phyloP scores from a whole-genome alignment of 805 yeast species.

The Lipomyces mesembrius region DNA sequence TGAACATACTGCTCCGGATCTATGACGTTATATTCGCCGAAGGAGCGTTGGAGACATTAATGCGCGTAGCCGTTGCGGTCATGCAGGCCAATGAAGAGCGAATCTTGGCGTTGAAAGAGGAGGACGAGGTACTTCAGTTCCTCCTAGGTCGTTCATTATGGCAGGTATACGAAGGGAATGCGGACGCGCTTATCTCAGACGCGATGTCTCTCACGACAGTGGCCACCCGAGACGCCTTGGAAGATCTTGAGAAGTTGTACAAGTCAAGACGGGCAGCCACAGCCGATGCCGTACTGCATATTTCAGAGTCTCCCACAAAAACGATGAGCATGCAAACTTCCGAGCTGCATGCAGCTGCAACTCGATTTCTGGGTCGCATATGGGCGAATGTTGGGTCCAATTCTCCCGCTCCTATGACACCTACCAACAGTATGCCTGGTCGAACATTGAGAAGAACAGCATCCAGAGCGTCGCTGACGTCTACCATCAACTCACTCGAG shows the following conservation, averaged over 20 bases:
- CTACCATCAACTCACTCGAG: slow-evolving; percentile 17
- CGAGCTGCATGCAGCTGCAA: slow-evolving; percentile 33
- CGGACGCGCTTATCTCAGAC: slow-evolving; percentile 47
- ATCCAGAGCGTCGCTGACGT: slow-evolving; percentile 22
- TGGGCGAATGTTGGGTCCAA: slow-evolving; percentile 21
- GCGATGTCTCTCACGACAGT: slow-evolving; percentile 36
- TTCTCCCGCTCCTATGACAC: slow-evolving; percentile 3
- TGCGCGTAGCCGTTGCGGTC: slow-evolving; percentile 61
- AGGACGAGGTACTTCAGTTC: slow-evolving; percentile 50
- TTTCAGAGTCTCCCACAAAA: slow-evolving; percentile 15
- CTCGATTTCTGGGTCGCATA: slow-evolving; percentile 33
- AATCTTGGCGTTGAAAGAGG: slow-evolving; percentile 47
- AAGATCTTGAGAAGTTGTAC: slow-evolving; percentile 29
- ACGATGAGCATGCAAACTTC: slow-evolving; percentile 19
- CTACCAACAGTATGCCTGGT: slow-evolving; percentile 2
- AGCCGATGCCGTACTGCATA: not conserved
- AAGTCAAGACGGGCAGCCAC: slow-evolving; percentile 9
- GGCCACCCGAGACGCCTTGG: slow-evolving; percentile 31
- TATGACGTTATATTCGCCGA: slow-evolving; percentile 59
- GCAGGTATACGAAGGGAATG: slow-evolving; percentile 50
- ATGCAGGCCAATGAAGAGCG: slow-evolving; percentile 54
- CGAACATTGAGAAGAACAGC: slow-evolving; percentile 14
- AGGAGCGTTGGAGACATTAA: slow-evolving; percentile 59
- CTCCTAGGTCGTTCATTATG: slow-evolving; percentile 51
- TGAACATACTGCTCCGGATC: slow-evolving; percentile 53